Conservation (phyloP, 257 asterid species). For the Forsythia viridissima region DNA sequence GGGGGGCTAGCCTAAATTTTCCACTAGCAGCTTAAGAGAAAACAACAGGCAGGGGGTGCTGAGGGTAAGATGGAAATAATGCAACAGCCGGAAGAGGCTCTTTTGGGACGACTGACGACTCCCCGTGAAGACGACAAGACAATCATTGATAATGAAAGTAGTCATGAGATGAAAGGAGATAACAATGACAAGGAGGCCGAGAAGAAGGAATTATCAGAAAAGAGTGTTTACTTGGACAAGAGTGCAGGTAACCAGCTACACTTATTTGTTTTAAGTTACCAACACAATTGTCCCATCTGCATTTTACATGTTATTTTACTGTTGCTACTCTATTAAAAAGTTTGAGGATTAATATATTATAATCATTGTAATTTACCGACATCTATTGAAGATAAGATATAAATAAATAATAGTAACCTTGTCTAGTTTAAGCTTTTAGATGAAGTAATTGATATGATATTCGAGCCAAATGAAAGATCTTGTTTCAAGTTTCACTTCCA, state of each 20-base stretch:
- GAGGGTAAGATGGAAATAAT: constrained; percentile 19
- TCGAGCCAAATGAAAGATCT: not conserved
- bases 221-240: constrained; percentile 34
- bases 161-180: not conserved
- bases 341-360: too few relatives aligned
- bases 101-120: not conserved
- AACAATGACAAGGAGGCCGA: not conserved
- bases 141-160: not conserved
- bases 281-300: not conserved
- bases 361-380: too few relatives aligned
- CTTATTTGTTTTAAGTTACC: not conserved
- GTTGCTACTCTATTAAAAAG: too few relatives aligned
- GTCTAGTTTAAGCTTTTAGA: too few relatives aligned
- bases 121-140: not conserved
- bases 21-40: not conserved
- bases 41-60: not conserved
- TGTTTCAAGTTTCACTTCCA: not conserved
- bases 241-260: constrained; percentile 31
- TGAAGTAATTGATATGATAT: too few relatives aligned
- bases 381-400: too few relatives aligned
- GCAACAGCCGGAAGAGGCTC: constrained; percentile 22
- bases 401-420: too few relatives aligned
- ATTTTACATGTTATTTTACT: too few relatives aligned
- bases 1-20: not conserved
- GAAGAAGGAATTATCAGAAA: constrained; percentile 5